Evolutionary conservation across 2,329 filamentous ascomycete species (phyloP), one percentile per base, ranked within the genome.

Genomic region (Penicillium glabrum): DNA sequence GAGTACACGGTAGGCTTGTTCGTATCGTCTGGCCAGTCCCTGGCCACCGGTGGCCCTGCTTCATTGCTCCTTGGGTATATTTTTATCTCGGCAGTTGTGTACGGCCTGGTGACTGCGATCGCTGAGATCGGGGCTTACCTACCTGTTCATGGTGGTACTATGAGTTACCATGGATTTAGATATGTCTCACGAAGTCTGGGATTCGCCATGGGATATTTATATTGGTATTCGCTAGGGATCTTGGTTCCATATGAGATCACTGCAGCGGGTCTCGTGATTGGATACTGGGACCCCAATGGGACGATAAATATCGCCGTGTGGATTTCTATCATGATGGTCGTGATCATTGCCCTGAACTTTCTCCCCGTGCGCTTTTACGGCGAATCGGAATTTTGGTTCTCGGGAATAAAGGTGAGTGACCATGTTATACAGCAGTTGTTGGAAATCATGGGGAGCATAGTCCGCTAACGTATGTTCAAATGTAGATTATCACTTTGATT

Each of bases 261-360:
- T 0, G 87, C 87, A 8, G 85, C 86, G 13, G 82, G 83, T 41
- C 80, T 88, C n/a, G 78, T 89, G 29, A 86, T 89, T 58, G 75
- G 83, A 58, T 88, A 84, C 68, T 89, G 86, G 86, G 65, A 74
- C 11, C 69, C 74, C 4, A 65, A 66, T 19, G 72, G 51, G 6
- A 62, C 61, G 3, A n/a, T 80, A 48, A 74, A 77, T 43, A 70
- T 79, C 7, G 77, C 75, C 1, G 77, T 78, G 6, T 82, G 79
- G 79, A 80, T 82, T 51, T 82, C 83, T 3, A 82, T 86, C 58
- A 75, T 86, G 60, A 79, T 89, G 59, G 72, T 85, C 3, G 77
- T 89, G 19, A 83, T 89, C 46, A 70, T 82, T 16, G 71, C 69
- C 3, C 66, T 83, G 16, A 82, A 82, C 58, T 72, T 75, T 44